A percentile compares a stretch with the other conserved stretches of the same genome.
phyloP scores from a whole-genome alignment of 106 monocot species.

The Dioscorea dumetorum region DNA sequence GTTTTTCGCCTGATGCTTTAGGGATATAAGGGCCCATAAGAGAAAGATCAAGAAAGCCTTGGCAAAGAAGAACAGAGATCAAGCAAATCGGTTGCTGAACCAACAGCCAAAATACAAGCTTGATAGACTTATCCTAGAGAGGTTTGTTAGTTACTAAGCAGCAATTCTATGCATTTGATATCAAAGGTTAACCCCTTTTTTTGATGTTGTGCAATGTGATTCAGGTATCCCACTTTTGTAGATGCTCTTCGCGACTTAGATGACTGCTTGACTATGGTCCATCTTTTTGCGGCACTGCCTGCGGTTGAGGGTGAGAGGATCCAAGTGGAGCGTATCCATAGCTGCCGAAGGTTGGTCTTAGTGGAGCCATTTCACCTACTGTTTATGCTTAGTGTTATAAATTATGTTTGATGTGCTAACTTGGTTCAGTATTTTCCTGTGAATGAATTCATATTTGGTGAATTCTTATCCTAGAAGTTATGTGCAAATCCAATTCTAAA shows the following conservation, averaged over 20 bases:
- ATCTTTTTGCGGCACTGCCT: slow-evolving; percentile 94
- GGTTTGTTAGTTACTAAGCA: slow-evolving; percentile 25
- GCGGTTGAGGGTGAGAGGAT: slow-evolving; percentile 68
- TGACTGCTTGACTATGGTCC: slow-evolving; percentile 96
- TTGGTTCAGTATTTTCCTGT: no score
- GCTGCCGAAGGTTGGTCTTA: slow-evolving; percentile 62
- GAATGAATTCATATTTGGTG: no score
- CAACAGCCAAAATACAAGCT: slow-evolving; percentile 74
- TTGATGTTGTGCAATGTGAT: slow-evolving; percentile 1
- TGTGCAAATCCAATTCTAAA: no score
- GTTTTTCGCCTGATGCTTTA: slow-evolving; percentile 9
- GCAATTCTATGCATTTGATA: background rate
- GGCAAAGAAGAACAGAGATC: slow-evolving; percentile 78
- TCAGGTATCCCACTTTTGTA: slow-evolving; percentile 85
- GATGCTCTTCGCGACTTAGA: slow-evolving; percentile 88
- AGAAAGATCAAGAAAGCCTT: slow-evolving; percentile 81
- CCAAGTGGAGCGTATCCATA: slow-evolving; percentile 83
- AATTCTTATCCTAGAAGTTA: no score
- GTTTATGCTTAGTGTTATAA: no score
- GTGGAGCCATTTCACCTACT: background rate
- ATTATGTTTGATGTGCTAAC: no score
- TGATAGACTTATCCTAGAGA: slow-evolving; percentile 69
- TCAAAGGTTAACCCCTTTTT: background rate
- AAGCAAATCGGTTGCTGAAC: slow-evolving; percentile 44
- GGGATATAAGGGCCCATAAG: slow-evolving; percentile 70